Conservation (phyloP, 2,329 filamentous ascomycete species). For the Colletotrichum camelliae region DNA sequence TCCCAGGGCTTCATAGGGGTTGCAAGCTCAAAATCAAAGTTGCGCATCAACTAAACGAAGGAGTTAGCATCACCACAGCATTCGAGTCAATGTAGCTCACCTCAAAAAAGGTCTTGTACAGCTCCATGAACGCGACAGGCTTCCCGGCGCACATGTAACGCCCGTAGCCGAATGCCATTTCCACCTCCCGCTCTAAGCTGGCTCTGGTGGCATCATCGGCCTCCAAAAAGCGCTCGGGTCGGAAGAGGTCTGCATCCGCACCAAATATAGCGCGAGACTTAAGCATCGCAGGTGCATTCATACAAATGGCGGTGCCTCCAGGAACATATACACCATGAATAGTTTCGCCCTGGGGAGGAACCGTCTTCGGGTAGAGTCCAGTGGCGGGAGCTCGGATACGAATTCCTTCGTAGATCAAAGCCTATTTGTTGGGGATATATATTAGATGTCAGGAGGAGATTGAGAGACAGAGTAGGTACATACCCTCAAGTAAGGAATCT, state of each 20-base stretch:
- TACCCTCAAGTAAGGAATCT: neutral
- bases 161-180: conserved; percentile 56
- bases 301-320: conserved; percentile 47
- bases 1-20: neutral
- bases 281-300: conserved; percentile 36
- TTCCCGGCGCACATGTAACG: conserved; percentile 51
- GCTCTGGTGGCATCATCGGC: conserved; percentile 34
- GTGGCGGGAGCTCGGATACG: neutral
- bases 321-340: conserved; percentile 37
- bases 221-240: conserved; percentile 55
- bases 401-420: conserved; percentile 1
- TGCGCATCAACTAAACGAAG: neutral
- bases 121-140: conserved; percentile 57
- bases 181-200: conserved; percentile 50
- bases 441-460: neutral
- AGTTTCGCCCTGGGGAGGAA: neutral
- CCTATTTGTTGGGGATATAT: neutral
- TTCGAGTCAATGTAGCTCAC: neutral
- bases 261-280: conserved; percentile 46
- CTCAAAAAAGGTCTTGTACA: conserved; percentile 45
- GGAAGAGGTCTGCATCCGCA: conserved; percentile 47
- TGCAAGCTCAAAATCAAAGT: conserved; percentile 5
- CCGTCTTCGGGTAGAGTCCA: neutral
- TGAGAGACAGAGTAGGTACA: neutral
- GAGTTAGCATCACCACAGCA: neutral